Evolutionary conservation across 169 alveolate genomes (phyloP).

Genomic region (Plasmodium sp.): DNA sequence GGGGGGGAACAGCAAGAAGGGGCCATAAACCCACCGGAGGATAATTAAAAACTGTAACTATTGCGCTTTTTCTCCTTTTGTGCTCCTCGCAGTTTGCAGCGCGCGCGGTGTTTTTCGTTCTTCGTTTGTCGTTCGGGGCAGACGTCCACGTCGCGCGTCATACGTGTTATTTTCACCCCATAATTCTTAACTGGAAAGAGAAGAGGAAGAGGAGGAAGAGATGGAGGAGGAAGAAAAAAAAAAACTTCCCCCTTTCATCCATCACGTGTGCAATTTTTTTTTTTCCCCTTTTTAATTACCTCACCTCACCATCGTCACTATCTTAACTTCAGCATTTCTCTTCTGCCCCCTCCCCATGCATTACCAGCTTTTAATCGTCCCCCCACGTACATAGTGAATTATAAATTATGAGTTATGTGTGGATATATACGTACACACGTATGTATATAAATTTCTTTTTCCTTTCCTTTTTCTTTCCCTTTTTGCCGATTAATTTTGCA

Average conservation of each 20-base stretch:
- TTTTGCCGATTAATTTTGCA: constrained; percentile 2
- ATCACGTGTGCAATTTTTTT: neutral
- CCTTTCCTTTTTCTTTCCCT: neutral
- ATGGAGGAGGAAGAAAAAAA: neutral
- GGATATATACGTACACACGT: neutral
- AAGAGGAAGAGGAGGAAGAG: neutral
- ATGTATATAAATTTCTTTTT: neutral
- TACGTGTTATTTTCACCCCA: neutral
- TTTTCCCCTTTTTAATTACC: neutral
- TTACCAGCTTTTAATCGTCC: neutral
- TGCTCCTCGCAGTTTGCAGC: neutral
- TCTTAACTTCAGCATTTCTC: neutral
- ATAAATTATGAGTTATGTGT: neutral
- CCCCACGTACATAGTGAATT: neutral
- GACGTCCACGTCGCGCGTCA: neutral
- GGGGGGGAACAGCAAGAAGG: neutral
- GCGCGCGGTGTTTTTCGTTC: neutral
- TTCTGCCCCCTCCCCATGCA: neutral
- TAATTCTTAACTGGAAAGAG: neutral
- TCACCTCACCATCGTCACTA: neutral
- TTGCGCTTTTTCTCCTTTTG: neutral
- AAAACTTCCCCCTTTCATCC: neutral
- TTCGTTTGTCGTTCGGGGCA: neutral
- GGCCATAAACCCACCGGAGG: neutral
- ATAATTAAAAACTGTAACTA: neutral